These are phyloP conservation scores for Ilyonectria destructans DNA, from an alignment of 2,329 filamentous ascomycete species.

Conservation along the genomic window DNA sequence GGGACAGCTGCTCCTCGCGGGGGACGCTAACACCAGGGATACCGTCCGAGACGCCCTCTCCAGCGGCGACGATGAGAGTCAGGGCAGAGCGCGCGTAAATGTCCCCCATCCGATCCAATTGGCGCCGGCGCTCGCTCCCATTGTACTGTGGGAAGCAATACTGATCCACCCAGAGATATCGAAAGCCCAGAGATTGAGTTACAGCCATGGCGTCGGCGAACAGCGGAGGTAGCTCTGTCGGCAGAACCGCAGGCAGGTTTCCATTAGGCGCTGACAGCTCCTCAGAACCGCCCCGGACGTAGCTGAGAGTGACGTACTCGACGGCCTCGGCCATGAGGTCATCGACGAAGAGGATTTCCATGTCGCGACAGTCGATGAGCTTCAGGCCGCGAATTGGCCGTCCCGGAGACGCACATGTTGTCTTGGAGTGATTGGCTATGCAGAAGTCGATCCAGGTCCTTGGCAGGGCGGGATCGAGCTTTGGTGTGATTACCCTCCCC, in stretches of 20 bases:
- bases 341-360: conserved; percentile 50
- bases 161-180: conserved; percentile 58
- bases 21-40: conserved; percentile 55
- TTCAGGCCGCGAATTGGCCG: conserved; percentile 49
- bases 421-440: conserved; percentile 49
- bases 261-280: conserved; percentile 36
- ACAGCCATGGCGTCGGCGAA: conserved; percentile 55
- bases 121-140: conserved; percentile 45
- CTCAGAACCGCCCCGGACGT: conserved; percentile 50
- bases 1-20: conserved; percentile 55
- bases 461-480: conserved; percentile 51
- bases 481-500: conserved; percentile 52
- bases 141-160: conserved; percentile 54
- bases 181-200: conserved; percentile 53
- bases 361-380: conserved; percentile 53
- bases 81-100: conserved; percentile 54
- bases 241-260: conserved; percentile 38
- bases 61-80: conserved; percentile 56
- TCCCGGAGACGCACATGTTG: conserved; percentile 41
- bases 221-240: conserved; percentile 49
- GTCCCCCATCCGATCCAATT: conserved; percentile 53
- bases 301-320: conserved; percentile 57
- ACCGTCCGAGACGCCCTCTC: conserved; percentile 50
- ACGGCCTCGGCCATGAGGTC: conserved; percentile 43
- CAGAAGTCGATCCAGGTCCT: conserved; percentile 57